Evolutionary conservation across 2,329 filamentous ascomycete species (phyloP).

Genomic region (Lasiodiplodia gonubiensis): DNA sequence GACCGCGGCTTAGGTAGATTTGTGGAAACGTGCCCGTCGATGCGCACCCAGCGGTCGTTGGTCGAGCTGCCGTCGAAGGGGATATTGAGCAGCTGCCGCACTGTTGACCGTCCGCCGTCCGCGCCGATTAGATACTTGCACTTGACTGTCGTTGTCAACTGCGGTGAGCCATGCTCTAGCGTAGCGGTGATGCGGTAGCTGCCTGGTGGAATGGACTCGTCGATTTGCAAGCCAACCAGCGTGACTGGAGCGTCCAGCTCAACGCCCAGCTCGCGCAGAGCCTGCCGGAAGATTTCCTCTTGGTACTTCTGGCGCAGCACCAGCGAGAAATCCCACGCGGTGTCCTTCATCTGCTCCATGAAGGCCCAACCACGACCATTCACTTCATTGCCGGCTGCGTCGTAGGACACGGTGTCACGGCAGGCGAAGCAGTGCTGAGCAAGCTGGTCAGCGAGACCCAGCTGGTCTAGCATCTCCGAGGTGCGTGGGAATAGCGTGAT

Average conservation of each 20-base stretch:
- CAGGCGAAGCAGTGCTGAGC: conserved; percentile 61
- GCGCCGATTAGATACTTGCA: conserved; percentile 59
- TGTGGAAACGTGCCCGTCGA: conserved; percentile 58
- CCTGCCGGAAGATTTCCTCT: conserved; percentile 58
- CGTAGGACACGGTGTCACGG: conserved; percentile 57
- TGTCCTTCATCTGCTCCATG: conserved; percentile 60
- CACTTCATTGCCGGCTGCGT: conserved; percentile 52
- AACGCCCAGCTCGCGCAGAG: conserved; percentile 46
- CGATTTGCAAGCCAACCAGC: conserved; percentile 46
- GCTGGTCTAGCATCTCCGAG: conserved; percentile 59
- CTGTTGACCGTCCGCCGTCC: conserved; percentile 58
- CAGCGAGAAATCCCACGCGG: conserved; percentile 59
- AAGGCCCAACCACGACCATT: conserved; percentile 58
- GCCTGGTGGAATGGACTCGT: neutral
- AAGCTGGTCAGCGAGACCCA: conserved; percentile 57
- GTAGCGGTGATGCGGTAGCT: conserved; percentile 37
- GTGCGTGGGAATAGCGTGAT: conserved; percentile 61
- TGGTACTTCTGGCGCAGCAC: conserved; percentile 63
- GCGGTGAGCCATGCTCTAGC: conserved; percentile 35
- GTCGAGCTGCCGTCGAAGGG: conserved; percentile 57
- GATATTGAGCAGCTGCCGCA: conserved; percentile 54
- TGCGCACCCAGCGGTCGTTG: conserved; percentile 61
- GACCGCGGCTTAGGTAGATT: conserved; percentile 56
- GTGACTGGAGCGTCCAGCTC: conserved; percentile 45
- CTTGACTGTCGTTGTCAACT: conserved; percentile 34